phyloP scores from a whole-genome alignment of 2,329 filamentous ascomycete genomes.

The Pseudocercospora crystallina region DNA sequence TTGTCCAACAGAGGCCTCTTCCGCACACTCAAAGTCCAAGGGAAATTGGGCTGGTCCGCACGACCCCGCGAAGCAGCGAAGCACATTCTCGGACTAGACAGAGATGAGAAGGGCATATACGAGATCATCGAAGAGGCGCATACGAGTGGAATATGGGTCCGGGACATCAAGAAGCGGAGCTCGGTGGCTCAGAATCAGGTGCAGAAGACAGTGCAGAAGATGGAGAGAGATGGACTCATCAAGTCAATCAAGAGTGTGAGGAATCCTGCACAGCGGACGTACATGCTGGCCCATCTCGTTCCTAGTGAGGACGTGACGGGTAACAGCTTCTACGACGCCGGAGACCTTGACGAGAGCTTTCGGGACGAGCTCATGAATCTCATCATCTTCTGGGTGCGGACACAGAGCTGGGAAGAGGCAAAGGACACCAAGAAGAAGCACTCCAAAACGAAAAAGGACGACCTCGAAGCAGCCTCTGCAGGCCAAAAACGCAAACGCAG shows the following conservation, averaged over 20 bases:
- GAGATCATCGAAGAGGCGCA: conserved; percentile 83
- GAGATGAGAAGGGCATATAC: conserved; percentile 83
- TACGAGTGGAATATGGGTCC: conserved; percentile 85
- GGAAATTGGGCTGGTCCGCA: conserved; percentile 32
- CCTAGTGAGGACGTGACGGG: conserved; percentile 90
- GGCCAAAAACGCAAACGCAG: conserved; percentile 32
- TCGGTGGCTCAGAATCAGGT: conserved; percentile 79
- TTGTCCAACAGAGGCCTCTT: conserved; percentile 33
- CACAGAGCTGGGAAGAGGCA: conserved; percentile 67
- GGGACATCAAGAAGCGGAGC: conserved; percentile 73
- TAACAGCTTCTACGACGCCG: conserved; percentile 91
- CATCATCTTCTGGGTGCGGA: conserved; percentile 71
- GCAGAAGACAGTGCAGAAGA: conserved; percentile 76
- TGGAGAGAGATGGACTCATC: conserved; percentile 80
- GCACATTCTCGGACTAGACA: conserved; percentile 48
- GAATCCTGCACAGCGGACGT: conserved; percentile 89
- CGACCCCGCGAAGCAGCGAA: conserved; percentile 26
- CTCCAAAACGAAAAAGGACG: conserved; percentile 1
- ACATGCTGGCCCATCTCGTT: conserved; percentile 81
- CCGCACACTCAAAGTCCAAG: conserved; percentile 31
- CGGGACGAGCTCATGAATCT: conserved; percentile 73
- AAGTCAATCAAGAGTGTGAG: conserved; percentile 89
- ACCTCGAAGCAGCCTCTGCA: conserved; percentile 1
- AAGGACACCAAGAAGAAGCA: conserved; percentile 8
- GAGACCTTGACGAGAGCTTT: conserved; percentile 83